Evolutionary conservation across 2,329 filamentous ascomycete species (phyloP), one percentile per base, ranked within the genome.

Genomic region (Colletotrichum gigasporum): DNA sequence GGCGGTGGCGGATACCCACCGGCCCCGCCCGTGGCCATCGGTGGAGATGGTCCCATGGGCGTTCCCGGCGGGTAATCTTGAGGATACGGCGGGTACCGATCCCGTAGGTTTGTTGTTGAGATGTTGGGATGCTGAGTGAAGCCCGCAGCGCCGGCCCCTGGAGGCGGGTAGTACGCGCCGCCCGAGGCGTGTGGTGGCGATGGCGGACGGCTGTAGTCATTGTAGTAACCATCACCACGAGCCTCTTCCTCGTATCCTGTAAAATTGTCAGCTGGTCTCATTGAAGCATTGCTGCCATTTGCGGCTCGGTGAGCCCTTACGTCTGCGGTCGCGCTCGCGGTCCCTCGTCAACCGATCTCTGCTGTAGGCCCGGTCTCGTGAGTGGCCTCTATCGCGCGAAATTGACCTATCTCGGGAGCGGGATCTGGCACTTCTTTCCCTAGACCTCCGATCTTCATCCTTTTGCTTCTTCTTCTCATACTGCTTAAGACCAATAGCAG

Each of bases 401-500:
- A 62, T 37, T n/a, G 62, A 65, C 18, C 50, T 50, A 30, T 65
- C 48, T 18, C 56, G 50, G 16, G 62, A 65, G 30, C 56, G 56
- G 20, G 62, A 62, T 34, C 56, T 52, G 39, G 55, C 47, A 20
- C 32, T 26, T 28, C 56, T 60, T 24, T 68, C 61, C 47, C 65
- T 65, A 34, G 66, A 63, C 60, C 60, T 68, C 26, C 47, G 61
- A 18, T 59, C 64, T 11, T 66, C 71, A 66, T 78, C 80, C 69
- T 74, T 76, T 58, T 84, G 80, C 73, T 79, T 76, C 56, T 73
- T 76, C 70, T 87, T 83, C 64, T 83, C 80, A 65, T 84, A 87
- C 70, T 88, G 85, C 71, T 89, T 89, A 60, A 90, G 81, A 0
- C 87, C 87, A 61, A 90, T 83, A 5, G 87, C 88, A 0, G 87